Evolutionary conservation across 202 grass and related monocot species (phyloP), one percentile per base, ranked within the genome.

Genomic region (Bolboschoenoplectus hybrid): DNA sequence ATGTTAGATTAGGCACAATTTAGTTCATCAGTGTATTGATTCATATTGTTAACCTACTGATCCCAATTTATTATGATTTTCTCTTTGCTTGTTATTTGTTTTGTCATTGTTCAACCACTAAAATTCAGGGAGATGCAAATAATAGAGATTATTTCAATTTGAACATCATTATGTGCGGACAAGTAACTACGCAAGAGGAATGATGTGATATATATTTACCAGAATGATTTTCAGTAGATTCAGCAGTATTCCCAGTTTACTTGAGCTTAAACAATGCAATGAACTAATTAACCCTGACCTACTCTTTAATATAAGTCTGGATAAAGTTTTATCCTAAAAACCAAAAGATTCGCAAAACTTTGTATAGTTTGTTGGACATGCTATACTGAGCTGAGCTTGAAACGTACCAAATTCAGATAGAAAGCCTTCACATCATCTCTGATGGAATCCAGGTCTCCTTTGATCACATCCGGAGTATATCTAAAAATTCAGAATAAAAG

Each of bases 361-460:
- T 6, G 67, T 44, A 74, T 9, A 11, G 20, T 77, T 53, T 77
- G 12, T 77, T 56, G 26, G 50, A 55, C 56, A 36, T 38, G 50
- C 9, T 77, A 56, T 38, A 12, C 50, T 39, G 5, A 19, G 12
- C 60, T 84, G 57, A 88, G 67, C 50, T 60, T 7, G 43, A 87
- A 87, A 16, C 36, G 86, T 92, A 98, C 95, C 96, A 92, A 84
- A 84, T 91, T 92, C 63, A 85, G 90, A 82, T 98, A 98, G 77
- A 93, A 98, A 40, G 91, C 87, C 89, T 90, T 95, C 72, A 98
- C 93, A 83, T 95, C 89, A 32, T 86, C 85, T 85, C 91, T 93
- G 84, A 98, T 87, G 26, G 96, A 98, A 79, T 98, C 93, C 91
- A 98, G 88, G 82, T 98, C 96, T 50, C 95, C 95, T 89, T 91